phyloP scores from a whole-genome alignment of 192 early-diverging fungal species.

The Spizellomyces sp. region DNA sequence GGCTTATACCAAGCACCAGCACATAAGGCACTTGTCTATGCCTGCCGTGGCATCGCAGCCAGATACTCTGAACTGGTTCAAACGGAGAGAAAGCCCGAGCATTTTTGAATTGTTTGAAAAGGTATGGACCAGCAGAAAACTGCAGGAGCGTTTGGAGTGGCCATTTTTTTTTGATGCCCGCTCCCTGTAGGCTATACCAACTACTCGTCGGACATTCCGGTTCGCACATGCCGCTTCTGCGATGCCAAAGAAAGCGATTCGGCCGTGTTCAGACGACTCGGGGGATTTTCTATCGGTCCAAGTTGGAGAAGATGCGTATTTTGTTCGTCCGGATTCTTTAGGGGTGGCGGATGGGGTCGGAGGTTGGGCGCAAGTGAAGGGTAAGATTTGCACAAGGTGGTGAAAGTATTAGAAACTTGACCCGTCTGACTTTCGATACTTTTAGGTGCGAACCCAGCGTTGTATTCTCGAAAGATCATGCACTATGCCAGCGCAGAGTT shows the following conservation, averaged over 20 bases:
- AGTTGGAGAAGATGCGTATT: conserved; percentile 95
- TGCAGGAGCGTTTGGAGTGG: background rate
- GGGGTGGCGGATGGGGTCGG: conserved; percentile 97
- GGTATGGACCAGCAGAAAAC: background rate
- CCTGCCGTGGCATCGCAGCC: conserved; percentile 22
- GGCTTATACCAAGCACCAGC: conserved; percentile 1
- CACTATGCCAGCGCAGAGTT: conserved; percentile 84
- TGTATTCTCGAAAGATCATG: conserved; percentile 93
- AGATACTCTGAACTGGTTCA: conserved; percentile 25
- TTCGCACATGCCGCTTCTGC: conserved; percentile 64
- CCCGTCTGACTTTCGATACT: conserved; percentile 8
- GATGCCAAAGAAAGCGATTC: conserved; percentile 50
- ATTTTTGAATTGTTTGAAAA: conserved; percentile 38
- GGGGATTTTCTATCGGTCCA: conserved; percentile 42
- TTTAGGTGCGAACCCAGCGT: conserved; percentile 80
- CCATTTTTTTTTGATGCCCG: background rate
- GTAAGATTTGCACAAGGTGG: too few relatives aligned
- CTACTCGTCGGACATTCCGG: conserved; percentile 44
- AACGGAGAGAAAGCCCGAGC: conserved; percentile 19
- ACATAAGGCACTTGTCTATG: conserved; percentile 23
- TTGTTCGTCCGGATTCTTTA: conserved; percentile 79
- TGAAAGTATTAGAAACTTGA: background rate
- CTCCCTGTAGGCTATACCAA: conserved; percentile 9
- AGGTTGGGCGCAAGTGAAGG: conserved; percentile 73
- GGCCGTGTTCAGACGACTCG: background rate